Base-by-base conservation (phyloP, 495 filamentous ascomycete species). In the Lasiosphaeria hispida region DNA sequence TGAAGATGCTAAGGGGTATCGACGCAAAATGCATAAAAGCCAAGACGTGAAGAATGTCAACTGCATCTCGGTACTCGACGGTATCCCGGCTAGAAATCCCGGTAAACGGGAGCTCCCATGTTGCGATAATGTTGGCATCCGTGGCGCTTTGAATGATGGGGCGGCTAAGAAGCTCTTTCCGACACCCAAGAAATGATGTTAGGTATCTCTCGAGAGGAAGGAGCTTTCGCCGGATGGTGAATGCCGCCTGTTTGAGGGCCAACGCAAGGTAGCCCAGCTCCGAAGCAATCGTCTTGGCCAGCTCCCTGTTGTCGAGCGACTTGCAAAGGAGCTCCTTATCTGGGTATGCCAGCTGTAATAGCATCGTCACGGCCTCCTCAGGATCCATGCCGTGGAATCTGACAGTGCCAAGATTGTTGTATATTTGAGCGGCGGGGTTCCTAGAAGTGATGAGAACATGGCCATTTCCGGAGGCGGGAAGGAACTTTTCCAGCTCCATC, bases 1-100 rank as follows among this genome's bases (percentile, higher is more conserved):
- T 38, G 34, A 50, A 50, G 33, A 50, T 14, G 48, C 34, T 37
- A 19, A 50, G 8, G 48, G 48, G 48, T 10, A 50, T 50, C 30
- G 48, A 50, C 30, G 48, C 48, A 38, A 50, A 50, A 50, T 50
- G 48, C 48, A 50, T 14, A 50, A 50, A 50, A 10, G 48, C 48
- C 34, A 50, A 50, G 34, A 50, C 34, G 34, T 50, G 30, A 36
- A 50, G 48, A 50, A 50, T 35, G 23, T 50, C 48, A 14, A 50
- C 48, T 2, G 48, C 48, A 33, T 50, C 48, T 23, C 30, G 23
- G 48, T 38, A 36, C 48, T 50, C 48, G 11, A 17, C 4, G 11
- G 48, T 50, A 14, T 35, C 17, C 34, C 34, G 19, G 13, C 48
- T 38, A 4, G 48, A 35, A 8, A 50, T 50, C 13, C 30, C 48